Conservation (phyloP, 2,329 filamentous ascomycete genomes). For the Beauveria australis region DNA sequence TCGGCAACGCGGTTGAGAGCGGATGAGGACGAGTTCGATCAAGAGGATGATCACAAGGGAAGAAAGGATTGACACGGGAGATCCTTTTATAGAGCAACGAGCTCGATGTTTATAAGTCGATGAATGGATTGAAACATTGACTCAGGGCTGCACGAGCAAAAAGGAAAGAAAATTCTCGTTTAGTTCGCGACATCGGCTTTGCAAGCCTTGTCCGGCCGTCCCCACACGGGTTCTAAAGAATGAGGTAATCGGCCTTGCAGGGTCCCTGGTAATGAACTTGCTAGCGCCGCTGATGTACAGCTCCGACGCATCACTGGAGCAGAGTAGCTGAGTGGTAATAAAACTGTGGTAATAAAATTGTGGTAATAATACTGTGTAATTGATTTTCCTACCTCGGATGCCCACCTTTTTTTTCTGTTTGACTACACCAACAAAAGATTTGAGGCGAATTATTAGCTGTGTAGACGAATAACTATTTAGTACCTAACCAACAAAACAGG, state of each 20-base stretch:
- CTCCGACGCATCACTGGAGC: neutral
- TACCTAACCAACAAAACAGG: too few species aligned
- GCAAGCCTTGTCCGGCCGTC: slow-evolving; percentile 1
- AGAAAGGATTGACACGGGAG: neutral
- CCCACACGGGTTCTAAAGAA: neutral
- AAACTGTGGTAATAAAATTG: too few species aligned
- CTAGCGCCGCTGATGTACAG: neutral
- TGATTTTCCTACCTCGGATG: too few species aligned
- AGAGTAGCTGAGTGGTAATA: neutral
- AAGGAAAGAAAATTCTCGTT: neutral
- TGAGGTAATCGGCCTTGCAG: neutral
- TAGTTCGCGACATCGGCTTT: slow-evolving; percentile 7
- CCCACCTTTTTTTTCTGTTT: too few species aligned
- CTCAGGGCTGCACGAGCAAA: neutral
- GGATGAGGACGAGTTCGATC: neutral
- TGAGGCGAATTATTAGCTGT: too few species aligned
- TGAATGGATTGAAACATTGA: slow-evolving; percentile 9
- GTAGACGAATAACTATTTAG: too few species aligned
- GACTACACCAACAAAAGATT: too few species aligned
- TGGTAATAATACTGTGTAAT: too few species aligned
- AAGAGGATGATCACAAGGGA: neutral
- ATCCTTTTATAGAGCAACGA: neutral
- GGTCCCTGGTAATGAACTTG: neutral
- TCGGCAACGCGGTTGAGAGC: neutral
- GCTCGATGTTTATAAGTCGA: neutral